These are phyloP conservation scores for Eucalyptus tenuipes DNA, from an alignment of 345 rosid genomes.

Conservation along the genomic window DNA sequence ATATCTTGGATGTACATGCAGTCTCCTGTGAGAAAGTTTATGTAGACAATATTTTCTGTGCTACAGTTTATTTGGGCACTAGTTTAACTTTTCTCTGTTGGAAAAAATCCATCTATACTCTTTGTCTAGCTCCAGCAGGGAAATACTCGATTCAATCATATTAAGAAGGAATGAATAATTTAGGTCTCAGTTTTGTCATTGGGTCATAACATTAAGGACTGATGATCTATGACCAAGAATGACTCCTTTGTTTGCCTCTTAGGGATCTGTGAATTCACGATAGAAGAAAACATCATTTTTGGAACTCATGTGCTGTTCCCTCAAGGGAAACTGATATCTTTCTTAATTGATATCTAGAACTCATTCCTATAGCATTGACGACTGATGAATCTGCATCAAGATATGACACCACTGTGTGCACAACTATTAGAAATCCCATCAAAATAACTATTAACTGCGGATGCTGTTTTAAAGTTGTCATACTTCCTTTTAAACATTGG, in stretches of 20 bases:
- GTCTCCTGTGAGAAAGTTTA: neutral
- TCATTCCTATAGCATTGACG: neutral
- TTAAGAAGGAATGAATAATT: neutral
- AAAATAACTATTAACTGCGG: neutral
- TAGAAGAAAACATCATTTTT: neutral
- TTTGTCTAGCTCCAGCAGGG: neutral
- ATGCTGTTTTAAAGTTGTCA: neutral
- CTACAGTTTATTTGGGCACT: neutral
- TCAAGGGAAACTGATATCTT: neutral
- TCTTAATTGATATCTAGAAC: neutral
- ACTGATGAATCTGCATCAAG: neutral
- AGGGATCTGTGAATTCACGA: neutral
- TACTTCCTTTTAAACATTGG: neutral
- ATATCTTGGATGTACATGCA: neutral
- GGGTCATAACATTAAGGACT: neutral
- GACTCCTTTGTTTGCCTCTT: neutral
- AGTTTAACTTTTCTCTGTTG: neutral
- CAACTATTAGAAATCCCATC: neutral
- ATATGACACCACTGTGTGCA: neutral
- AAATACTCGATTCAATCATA: neutral
- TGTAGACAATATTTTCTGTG: neutral
- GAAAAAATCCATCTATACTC: neutral
- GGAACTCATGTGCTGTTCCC: neutral
- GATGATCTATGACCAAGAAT: neutral
- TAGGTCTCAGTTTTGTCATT: neutral